phyloP scores from a whole-genome alignment of 768 basidiomycete genomes.

The Imleria badia region DNA sequence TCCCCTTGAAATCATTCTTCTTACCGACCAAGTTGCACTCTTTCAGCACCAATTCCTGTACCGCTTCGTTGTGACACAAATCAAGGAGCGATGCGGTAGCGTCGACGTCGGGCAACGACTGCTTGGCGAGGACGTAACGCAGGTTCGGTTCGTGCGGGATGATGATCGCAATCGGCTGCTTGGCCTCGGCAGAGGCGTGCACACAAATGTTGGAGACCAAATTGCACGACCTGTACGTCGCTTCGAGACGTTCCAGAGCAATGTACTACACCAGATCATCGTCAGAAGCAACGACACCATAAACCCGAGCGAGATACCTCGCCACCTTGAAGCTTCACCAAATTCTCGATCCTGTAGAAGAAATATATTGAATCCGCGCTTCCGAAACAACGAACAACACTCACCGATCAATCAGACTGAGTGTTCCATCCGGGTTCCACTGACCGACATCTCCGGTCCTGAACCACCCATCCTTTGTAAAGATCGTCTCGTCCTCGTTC shows the following conservation, averaged over 20 bases:
- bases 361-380: background rate
- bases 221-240: constrained; percentile 82
- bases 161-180: constrained; percentile 83
- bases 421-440: constrained; percentile 91
- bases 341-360: constrained; percentile 74
- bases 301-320: constrained; percentile 47
- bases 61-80: constrained; percentile 55
- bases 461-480: constrained; percentile 91
- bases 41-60: constrained; percentile 64
- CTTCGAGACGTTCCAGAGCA: constrained; percentile 86
- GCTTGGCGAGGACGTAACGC: constrained; percentile 49
- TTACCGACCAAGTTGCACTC: constrained; percentile 79
- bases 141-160: constrained; percentile 79
- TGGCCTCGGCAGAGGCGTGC: constrained; percentile 70
- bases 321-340: constrained; percentile 81
- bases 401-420: constrained; percentile 85
- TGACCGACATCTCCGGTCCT: constrained; percentile 93
- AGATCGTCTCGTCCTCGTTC: constrained; percentile 78
- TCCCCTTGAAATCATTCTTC: constrained; percentile 80
- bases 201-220: constrained; percentile 82
- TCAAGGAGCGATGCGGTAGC: constrained; percentile 42
- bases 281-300: constrained; percentile 1
- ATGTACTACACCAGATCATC: constrained; percentile 58
- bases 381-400: constrained; percentile 21
- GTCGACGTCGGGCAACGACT: constrained; percentile 35